These are phyloP conservation scores for Penicillium sp. DNA, from an alignment of 2,329 filamentous ascomycete species.

Conservation along the genomic window DNA sequence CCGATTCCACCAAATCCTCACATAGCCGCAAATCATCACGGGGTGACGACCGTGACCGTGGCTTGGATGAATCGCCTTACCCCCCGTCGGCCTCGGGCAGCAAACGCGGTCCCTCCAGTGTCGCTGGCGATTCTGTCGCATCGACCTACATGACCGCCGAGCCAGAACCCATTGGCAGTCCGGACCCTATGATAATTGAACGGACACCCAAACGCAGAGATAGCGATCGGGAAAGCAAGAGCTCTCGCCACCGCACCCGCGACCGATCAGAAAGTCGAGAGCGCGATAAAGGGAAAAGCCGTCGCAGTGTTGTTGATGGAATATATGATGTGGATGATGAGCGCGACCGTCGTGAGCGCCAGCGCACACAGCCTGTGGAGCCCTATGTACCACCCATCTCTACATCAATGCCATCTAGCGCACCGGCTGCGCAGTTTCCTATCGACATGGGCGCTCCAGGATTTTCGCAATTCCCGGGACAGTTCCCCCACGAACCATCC, in stretches of 20 bases:
- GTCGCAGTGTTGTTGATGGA: constrained; percentile 17
- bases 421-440: constrained; percentile 29
- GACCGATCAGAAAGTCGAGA: constrained; percentile 31
- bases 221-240: constrained; percentile 26
- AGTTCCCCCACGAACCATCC: constrained; percentile 13
- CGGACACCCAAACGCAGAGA: constrained; percentile 30
- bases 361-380: constrained; percentile 33
- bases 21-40: constrained; percentile 43
- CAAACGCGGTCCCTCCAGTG: constrained; percentile 29
- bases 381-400: constrained; percentile 22
- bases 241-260: constrained; percentile 25
- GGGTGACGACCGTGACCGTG: constrained; percentile 50
- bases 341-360: constrained; percentile 27
- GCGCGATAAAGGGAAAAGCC: constrained; percentile 23
- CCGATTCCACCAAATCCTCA: constrained; percentile 33
- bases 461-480: constrained; percentile 37
- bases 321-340: constrained; percentile 19
- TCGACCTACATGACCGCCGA: constrained; percentile 44
- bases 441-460: constrained; percentile 31
- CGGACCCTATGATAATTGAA: constrained; percentile 32
- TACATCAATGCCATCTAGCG: constrained; percentile 23
- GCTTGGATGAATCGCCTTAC: constrained; percentile 36
- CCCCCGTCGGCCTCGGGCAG: constrained; percentile 25
- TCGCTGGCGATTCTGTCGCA: constrained; percentile 33
- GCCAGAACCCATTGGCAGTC: constrained; percentile 28